Evolutionary conservation across 805 yeast species (phyloP).

Genomic region (Torulaspora indica): DNA sequence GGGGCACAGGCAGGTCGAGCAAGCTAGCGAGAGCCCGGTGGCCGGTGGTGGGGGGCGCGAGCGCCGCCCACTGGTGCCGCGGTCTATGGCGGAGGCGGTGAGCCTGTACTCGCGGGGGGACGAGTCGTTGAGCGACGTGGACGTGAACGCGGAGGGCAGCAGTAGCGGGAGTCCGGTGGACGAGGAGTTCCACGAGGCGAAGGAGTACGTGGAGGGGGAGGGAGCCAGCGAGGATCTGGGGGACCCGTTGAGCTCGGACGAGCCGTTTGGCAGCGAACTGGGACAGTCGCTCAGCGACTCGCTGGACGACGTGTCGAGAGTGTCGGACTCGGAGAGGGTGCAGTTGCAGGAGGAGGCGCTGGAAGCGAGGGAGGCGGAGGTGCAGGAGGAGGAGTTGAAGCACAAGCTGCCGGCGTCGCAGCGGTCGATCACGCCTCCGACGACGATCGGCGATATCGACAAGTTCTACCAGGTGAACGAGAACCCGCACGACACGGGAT

Average conservation of each 20-base stretch:
- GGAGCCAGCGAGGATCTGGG: slow-evolving; percentile 29
- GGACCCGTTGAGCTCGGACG: slow-evolving; percentile 29
- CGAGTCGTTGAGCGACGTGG: slow-evolving; percentile 15
- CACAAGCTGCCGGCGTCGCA: slow-evolving; percentile 23
- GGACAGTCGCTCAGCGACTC: slow-evolving; percentile 10
- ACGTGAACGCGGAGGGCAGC: slow-evolving; percentile 10
- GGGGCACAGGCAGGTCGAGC: slow-evolving; percentile 31
- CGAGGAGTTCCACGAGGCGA: slow-evolving; percentile 23
- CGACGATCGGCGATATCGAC: slow-evolving; percentile 48
- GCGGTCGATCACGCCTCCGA: slow-evolving; percentile 13
- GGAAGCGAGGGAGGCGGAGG: slow-evolving; percentile 22
- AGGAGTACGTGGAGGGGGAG: slow-evolving; percentile 26
- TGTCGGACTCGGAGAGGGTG: slow-evolving; percentile 33
- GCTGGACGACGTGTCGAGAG: slow-evolving; percentile 19
- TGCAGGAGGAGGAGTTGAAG: slow-evolving; percentile 33
- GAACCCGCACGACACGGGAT: slow-evolving; percentile 54
- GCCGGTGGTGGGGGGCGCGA: background rate
- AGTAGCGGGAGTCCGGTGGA: slow-evolving; percentile 3
- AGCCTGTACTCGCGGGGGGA: slow-evolving; percentile 30
- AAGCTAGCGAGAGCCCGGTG: background rate
- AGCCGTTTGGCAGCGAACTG: slow-evolving; percentile 29
- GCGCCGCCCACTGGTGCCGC: slow-evolving; percentile 37
- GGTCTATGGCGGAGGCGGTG: slow-evolving; percentile 47
- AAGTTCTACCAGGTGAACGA: slow-evolving; percentile 60
- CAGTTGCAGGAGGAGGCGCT: slow-evolving; percentile 24